Evolutionary conservation across 1,284 basidiomycete genomes (phyloP).

Genomic region (Anthracocystis walkeri): DNA sequence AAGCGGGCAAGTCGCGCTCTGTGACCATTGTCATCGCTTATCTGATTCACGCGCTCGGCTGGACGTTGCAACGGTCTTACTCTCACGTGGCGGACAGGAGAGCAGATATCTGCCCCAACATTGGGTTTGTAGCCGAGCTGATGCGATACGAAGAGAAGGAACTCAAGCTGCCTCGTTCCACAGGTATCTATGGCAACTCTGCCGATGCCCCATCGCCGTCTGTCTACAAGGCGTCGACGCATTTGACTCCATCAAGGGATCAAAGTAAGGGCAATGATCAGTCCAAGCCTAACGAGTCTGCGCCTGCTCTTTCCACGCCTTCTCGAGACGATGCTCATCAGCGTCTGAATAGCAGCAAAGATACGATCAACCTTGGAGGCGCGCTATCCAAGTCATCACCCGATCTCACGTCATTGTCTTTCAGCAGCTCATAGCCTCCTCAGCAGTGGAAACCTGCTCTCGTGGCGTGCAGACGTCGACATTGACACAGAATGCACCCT

Average conservation of each 20-base stretch:
- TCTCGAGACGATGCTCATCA: constrained; percentile 1
- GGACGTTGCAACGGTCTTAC: constrained; percentile 91
- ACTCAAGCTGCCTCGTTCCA: constrained; percentile 33
- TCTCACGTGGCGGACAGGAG: constrained; percentile 88
- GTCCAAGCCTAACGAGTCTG: background rate
- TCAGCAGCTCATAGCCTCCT: too few relatives aligned
- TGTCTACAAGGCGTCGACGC: constrained; percentile 13
- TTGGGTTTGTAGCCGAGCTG: constrained; percentile 95
- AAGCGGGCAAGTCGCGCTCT: constrained; percentile 92
- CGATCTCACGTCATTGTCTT: constrained; percentile 19
- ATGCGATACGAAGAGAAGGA: constrained; percentile 88
- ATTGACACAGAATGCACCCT: background rate
- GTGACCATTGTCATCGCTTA: constrained; percentile 98
- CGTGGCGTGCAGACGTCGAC: background rate
- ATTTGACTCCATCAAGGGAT: constrained; percentile 4
- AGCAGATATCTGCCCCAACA: constrained; percentile 94
- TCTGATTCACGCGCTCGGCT: constrained; percentile 94
- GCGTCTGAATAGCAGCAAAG: background rate
- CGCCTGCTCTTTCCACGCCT: constrained; percentile 9
- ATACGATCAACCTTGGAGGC: background rate
- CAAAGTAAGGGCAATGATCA: background rate
- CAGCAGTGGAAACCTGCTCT: too few relatives aligned
- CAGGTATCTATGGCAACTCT: constrained; percentile 38
- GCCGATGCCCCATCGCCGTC: background rate
- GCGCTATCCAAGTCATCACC: constrained; percentile 33